A percentile compares a stretch with the other conserved stretches of the same genome.
Conservation (phyloP, 2,329 filamentous ascomycete species). For the Fusarium brevicatenulatum region DNA sequence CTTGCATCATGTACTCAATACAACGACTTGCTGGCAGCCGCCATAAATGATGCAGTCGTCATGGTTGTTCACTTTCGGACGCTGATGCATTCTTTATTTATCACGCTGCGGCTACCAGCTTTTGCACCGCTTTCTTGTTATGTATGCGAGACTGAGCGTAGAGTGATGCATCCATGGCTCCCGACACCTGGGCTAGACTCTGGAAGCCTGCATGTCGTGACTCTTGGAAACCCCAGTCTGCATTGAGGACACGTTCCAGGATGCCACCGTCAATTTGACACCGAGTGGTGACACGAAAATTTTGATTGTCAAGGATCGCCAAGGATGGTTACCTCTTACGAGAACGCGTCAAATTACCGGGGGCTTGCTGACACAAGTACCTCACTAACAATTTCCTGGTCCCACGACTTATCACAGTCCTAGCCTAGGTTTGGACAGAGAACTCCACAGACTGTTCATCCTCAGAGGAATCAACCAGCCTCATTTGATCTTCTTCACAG, state of each 20-base stretch:
- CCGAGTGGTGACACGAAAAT: constrained; percentile 47
- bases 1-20: constrained; percentile 40
- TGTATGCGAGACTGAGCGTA: background rate
- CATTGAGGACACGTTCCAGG: constrained; percentile 37
- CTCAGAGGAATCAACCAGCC: constrained; percentile 30
- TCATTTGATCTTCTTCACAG: constrained; percentile 35
- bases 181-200: background rate
- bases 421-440: constrained; percentile 14
- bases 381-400: constrained; percentile 52
- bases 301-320: constrained; percentile 46
- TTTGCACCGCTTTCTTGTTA: background rate
- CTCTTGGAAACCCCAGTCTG: constrained; percentile 5
- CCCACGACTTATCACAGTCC: constrained; percentile 7
- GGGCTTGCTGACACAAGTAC: constrained; percentile 46
- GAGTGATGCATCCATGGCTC: background rate
- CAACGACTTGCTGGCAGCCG: constrained; percentile 10
- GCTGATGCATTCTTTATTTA: constrained; percentile 7
- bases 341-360: constrained; percentile 39
- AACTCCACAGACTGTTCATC: constrained; percentile 15
- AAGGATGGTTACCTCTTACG: constrained; percentile 44
- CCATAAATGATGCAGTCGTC: constrained; percentile 15
- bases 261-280: constrained; percentile 25
- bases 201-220: background rate
- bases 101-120: background rate
- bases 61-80: constrained; percentile 20